Conservation (phyloP, 1,284 basidiomycete genomes). For the Limonomyces culmigenus region DNA sequence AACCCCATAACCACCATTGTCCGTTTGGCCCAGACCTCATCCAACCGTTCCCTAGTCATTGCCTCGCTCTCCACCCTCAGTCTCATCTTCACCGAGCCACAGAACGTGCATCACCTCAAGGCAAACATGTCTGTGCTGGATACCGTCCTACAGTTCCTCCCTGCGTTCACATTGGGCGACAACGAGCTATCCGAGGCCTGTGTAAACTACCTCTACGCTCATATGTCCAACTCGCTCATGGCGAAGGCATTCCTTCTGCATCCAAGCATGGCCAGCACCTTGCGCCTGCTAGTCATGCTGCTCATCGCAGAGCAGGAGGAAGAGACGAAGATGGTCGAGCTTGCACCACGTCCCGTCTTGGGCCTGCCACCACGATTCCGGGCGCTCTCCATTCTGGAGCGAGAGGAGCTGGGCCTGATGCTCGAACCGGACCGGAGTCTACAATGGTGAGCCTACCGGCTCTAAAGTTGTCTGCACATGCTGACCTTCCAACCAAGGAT, state of each 20-base stretch:
- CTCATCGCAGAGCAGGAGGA: conserved; percentile 54
- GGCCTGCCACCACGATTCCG: conserved; percentile 27
- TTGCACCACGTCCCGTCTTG: conserved; percentile 19
- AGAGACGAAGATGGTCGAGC: conserved; percentile 41
- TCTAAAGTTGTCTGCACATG: not conserved
- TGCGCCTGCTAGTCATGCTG: conserved; percentile 49
- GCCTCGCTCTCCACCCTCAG: conserved; percentile 41
- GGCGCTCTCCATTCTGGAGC: conserved; percentile 50
- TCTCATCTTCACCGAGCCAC: conserved; percentile 39
- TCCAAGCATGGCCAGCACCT: conserved; percentile 43
- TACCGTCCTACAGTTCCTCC: conserved; percentile 50
- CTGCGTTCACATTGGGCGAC: conserved; percentile 42
- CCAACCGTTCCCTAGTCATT: conserved; percentile 59
- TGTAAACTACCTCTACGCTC: conserved; percentile 61
- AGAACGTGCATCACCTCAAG: conserved; percentile 35
- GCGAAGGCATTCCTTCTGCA: conserved; percentile 62
- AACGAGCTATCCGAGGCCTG: conserved; percentile 48
- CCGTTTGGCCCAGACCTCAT: conserved; percentile 33
- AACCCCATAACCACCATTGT: conserved; percentile 16
- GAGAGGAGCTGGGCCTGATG: conserved; percentile 36
- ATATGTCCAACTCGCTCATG: conserved; percentile 58
- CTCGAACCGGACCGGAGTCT: conserved; percentile 62
- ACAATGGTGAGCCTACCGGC: conserved; percentile 57
- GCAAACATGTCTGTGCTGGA: conserved; percentile 37
- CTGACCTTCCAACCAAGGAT: conserved; percentile 36